Base-by-base conservation (phyloP, 495 filamentous ascomycete species). In the Penicillium longicatenatum region DNA sequence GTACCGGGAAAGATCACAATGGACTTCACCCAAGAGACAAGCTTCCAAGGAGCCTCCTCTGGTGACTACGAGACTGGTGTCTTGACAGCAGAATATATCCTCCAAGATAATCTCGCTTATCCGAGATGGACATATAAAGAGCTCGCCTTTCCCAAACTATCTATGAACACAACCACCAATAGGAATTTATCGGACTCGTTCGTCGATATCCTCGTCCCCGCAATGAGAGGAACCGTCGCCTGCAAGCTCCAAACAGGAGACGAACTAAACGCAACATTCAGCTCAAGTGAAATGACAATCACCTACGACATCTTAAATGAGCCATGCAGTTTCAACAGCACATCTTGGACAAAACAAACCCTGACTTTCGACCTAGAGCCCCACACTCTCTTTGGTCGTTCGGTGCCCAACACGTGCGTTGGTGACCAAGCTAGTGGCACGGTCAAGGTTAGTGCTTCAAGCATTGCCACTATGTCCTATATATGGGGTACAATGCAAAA, bases 41-140 rank as follows among this genome's bases (percentile, higher is more conserved):
- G 21, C 8, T 46, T 46, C 21, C 4, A 46, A 21, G 12, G 22
- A 8, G 14, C 44, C 19, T 14, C 4, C n/a, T 11, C 19, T 17
- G 17, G 11, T 46, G 8, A 14, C 44, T 14, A 14, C 0, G 5
- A 26, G 3, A 24, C 17, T 14, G 33, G 22, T 22, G 5, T 48
- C 8, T 24, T 3, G 1, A 43, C 24, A 42, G 44, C 45, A 26
- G 24, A 48, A 16, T 47, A 56, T 8, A 58, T 59, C 12, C 31
- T 59, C 20, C 17, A n/a, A 1, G 42, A 59, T 7, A 54, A 59
- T 12, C 50, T 62, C 14, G 33, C 49, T 14, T 62, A 48, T 44
- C 60, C 60, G 1, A 24, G 24, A 47, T 59, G 54, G 55, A 62
- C 60, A 16, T 59, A 48, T 10, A 20, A 54, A 26, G 50, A 62